Evolutionary conservation across 108 stramenopile genomes (phyloP), one percentile per base, ranked within the genome.

Genomic region (Pseudonitzschia multiseries): DNA sequence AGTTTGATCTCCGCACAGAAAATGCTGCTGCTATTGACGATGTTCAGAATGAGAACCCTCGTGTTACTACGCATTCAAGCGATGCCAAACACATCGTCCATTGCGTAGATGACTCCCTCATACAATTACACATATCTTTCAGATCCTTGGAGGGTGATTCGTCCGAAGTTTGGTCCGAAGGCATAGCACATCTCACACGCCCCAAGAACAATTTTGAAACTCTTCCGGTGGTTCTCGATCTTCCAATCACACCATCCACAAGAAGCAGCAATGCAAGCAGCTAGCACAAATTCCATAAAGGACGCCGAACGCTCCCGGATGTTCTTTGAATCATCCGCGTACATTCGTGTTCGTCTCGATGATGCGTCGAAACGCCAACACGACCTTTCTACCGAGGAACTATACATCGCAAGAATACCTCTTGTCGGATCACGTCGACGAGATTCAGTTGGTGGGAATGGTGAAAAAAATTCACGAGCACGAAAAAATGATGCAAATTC

Each of bases 271-370:
- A 48, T 18, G 2, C 46, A 14, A 18, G 17, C 13, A 48, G 12
- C 46, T 18, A 48, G 12, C 46, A 48, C 4, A 14, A 10, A 18
- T 48, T 48, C 46, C 46, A 10, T 8, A 48, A 14, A 48, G 32
- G 50, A 1, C 1, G 33, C 72, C 2, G 21, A 70, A 33, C 48
- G 56, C 48, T 52, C 63, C 1, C 28, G n/a, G 2, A 43, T 68
- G 6, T 53, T 42, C 24, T 71, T 74, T 20, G 63, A 31, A 27
- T 69, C 67, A 31, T 57, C 75, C 52, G 74, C 80, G 46, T 68
- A 9, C 26, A 72, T 81, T 69, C 74, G 80, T 59, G 74, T 81
- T 5, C 54, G 61, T n/a, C 68, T 81, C 8, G 42, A 54, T 9
- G 44, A 60, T 15, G 40, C 48, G 20, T 36, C 69, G 26, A 46